These are phyloP conservation scores for Aureobasidium pullulans DNA, from an alignment of 2,329 filamentous ascomycete genomes.

Conservation along the genomic window DNA sequence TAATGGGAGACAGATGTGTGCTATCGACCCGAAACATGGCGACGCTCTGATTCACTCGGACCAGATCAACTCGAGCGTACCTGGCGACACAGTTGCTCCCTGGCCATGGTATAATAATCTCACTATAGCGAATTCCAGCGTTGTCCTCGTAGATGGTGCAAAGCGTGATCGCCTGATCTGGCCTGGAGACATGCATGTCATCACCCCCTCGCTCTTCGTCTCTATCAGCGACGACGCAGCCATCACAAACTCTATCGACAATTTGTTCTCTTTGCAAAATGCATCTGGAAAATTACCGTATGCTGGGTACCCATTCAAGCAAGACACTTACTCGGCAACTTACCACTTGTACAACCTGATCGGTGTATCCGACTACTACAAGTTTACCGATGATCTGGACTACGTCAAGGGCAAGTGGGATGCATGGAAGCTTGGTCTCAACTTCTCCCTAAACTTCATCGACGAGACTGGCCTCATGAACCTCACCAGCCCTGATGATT, in stretches of 20 bases:
- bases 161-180: constrained; percentile 50
- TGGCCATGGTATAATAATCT: constrained; percentile 36
- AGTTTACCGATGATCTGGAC: constrained; percentile 30
- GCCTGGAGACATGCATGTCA: constrained; percentile 55
- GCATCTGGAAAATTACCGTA: constrained; percentile 17
- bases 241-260: constrained; percentile 39
- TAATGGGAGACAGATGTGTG: constrained; percentile 23
- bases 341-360: constrained; percentile 49
- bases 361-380: constrained; percentile 38
- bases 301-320: constrained; percentile 23
- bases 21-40: constrained; percentile 28
- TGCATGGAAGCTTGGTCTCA: constrained; percentile 36
- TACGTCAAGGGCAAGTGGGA: constrained; percentile 37
- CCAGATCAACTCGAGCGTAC: constrained; percentile 25
- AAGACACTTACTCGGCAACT: constrained; percentile 36
- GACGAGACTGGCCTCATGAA: constrained; percentile 40
- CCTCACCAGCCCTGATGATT: constrained; percentile 38
- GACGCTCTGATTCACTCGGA: constrained; percentile 30
- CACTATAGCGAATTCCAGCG: constrained; percentile 34
- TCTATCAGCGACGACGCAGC: constrained; percentile 48
- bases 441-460: constrained; percentile 36
- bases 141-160: constrained; percentile 40
- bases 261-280: constrained; percentile 31
- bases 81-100: constrained; percentile 22
- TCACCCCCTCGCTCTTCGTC: constrained; percentile 47